Evolutionary conservation across 2,329 filamentous ascomycete species (phyloP), one percentile per base, ranked within the genome.

Genomic region (Pseudogymnoascus sp.): DNA sequence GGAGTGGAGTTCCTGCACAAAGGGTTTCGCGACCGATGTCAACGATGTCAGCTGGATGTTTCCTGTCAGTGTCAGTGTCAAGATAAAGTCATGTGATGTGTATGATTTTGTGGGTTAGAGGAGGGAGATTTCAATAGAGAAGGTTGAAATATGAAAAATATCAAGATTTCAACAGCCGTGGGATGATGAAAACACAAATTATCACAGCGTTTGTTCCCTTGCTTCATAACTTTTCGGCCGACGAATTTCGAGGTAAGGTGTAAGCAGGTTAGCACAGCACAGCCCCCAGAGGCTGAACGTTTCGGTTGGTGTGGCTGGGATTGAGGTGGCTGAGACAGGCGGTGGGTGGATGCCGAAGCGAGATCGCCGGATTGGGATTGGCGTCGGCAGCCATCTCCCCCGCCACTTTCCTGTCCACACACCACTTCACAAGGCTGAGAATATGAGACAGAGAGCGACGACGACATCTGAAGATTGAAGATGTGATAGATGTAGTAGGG

Each of bases 1-100:
- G 28, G 28, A 56, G 50, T 56, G 50, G 50, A 56, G 50, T 25
- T 25, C 14, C 50, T 56, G 50, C 50, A 56, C 50, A 34, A 56
- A 56, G 50, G 50, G 50, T 56, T 56, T 34, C 28, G n/a, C n/a
- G 6, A 56, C 5, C 4, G 50, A 34, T 53, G 25, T 53, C 28
- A 34, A 2, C 28, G n/a, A 34, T 56, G 50, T 56, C 50, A 56
- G 28, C 25, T 34, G 46, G 25, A 12, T 31, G 18, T 42, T 31
- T 34, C 8, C 25, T 56, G 50, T 56, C 28, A 34, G 25, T 56
- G 50, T 56, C 50, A 56, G 50, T 56, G 28, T 34, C 25, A 34
- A 56, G 14, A 12, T 12, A 34, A 34, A 34, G n/a, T 56, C 46
- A 56, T 31, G 46, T 56, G 46, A 56, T 25, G 44, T 50, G 1